Evolutionary conservation across 192 early-diverging fungal species (phyloP).

Genomic region (Kickxella alabastrina): DNA sequence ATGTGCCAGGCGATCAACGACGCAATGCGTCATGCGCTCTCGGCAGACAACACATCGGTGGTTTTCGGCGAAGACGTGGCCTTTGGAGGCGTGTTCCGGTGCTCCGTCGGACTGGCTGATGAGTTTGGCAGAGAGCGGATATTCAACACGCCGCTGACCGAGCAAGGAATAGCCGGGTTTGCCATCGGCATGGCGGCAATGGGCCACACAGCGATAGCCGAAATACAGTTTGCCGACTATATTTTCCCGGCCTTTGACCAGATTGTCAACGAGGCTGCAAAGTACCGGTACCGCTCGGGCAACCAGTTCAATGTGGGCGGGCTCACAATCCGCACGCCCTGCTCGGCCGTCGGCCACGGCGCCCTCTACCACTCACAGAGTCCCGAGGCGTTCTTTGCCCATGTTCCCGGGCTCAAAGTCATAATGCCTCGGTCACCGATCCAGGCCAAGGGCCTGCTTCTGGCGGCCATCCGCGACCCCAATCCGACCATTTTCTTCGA

Average conservation of each 20-base stretch:
- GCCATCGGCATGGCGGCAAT: conserved; percentile 91
- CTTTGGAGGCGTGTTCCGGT: conserved; percentile 97
- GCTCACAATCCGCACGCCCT: conserved; percentile 85
- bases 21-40: conserved; percentile 83
- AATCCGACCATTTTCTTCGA: conserved; percentile 97
- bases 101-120: conserved; percentile 84
- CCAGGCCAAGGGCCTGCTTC: conserved; percentile 91
- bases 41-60: conserved; percentile 84
- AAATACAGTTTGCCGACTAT: conserved; percentile 99
- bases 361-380: conserved; percentile 94
- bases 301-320: conserved; percentile 86
- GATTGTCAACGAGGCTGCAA: conserved; percentile 96
- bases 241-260: conserved; percentile 98
- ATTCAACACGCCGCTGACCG: conserved; percentile 95
- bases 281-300: conserved; percentile 95
- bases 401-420: conserved; percentile 90
- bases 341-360: conserved; percentile 93
- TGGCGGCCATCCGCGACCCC: conserved; percentile 83
- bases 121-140: conserved; percentile 89
- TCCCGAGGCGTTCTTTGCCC: conserved; percentile 94
- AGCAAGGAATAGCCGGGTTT: conserved; percentile 95
- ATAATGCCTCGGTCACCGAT: conserved; percentile 89
- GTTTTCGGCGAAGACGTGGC: conserved; percentile 97
- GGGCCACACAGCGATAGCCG: conserved; percentile 94
- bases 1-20: conserved; percentile 93